Conservation (phyloP, 331 rosid species). For the Malus hybrid region DNA sequence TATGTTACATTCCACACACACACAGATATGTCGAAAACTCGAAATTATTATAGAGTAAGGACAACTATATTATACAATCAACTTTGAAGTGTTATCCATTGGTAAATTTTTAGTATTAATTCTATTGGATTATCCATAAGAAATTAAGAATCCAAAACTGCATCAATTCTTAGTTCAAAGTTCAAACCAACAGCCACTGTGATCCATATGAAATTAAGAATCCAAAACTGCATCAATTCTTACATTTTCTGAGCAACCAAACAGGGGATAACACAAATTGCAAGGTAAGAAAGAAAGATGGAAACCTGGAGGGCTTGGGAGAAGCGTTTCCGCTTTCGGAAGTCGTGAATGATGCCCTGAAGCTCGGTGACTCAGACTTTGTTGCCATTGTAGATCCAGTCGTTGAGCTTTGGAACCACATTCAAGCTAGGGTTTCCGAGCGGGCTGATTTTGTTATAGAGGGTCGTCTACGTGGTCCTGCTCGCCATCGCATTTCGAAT, state of each 20-base stretch:
- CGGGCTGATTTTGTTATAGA: conserved; percentile 61
- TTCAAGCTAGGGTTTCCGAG: conserved; percentile 48
- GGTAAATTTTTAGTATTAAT: no score
- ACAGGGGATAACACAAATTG: background rate
- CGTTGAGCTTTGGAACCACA: conserved; percentile 56
- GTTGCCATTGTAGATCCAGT: conserved; percentile 66
- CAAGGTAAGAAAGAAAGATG: background rate
- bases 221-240: no score
- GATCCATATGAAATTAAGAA: no score
- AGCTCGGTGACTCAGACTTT: conserved; percentile 59
- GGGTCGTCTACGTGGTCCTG: conserved; percentile 40
- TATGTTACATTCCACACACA: no score
- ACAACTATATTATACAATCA: no score
- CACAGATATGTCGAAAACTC: no score
- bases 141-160: no score
- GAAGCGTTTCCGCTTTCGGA: conserved; percentile 73
- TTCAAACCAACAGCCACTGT: no score
- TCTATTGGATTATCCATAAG: no score
- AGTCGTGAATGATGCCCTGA: conserved; percentile 70
- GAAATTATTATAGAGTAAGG: no score
- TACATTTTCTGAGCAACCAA: conserved; percentile 5
- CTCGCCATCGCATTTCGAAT: conserved; percentile 14
- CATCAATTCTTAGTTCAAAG: no score
- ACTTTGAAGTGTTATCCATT: no score
- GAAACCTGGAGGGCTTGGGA: conserved; percentile 69